Conservation (phyloP, 2,329 filamentous ascomycete species). For the Akanthomyces dipterigenus region DNA sequence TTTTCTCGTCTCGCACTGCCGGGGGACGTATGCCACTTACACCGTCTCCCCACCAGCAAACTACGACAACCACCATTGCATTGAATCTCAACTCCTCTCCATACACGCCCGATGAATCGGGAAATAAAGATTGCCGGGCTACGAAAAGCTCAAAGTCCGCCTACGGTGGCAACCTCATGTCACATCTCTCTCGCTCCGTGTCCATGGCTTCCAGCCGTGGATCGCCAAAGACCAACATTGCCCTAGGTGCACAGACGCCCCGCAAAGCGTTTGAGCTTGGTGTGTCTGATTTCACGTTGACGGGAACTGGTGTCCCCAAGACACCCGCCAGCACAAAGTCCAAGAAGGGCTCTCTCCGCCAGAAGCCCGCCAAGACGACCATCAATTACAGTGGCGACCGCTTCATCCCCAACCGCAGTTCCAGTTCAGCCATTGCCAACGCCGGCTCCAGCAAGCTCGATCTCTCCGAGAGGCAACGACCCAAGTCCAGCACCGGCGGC, state of each 20-base stretch:
- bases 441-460: slow-evolving; percentile 79
- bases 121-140: slow-evolving; percentile 43
- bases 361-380: slow-evolving; percentile 68
- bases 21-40: slow-evolving; percentile 93
- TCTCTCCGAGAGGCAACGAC: slow-evolving; percentile 58
- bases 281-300: slow-evolving; percentile 86
- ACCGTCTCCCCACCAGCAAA: slow-evolving; percentile 73
- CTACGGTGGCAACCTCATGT: slow-evolving; percentile 71
- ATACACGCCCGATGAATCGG: slow-evolving; percentile 63
- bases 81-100: slow-evolving; percentile 61
- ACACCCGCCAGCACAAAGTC: slow-evolving; percentile 52
- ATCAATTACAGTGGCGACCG: slow-evolving; percentile 77
- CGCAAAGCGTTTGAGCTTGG: slow-evolving; percentile 80
- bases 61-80: slow-evolving; percentile 41
- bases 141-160: slow-evolving; percentile 57
- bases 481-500: slow-evolving; percentile 64
- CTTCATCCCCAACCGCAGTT: slow-evolving; percentile 90
- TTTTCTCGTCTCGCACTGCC: slow-evolving; percentile 88
- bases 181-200: slow-evolving; percentile 66
- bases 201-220: slow-evolving; percentile 66
- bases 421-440: slow-evolving; percentile 82
- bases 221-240: slow-evolving; percentile 96
- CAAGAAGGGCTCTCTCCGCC: slow-evolving; percentile 46
- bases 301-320: slow-evolving; percentile 66
- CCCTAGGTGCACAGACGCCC: slow-evolving; percentile 64